Percentiles rank a stretch among this genome's conserved stretches.
These are phyloP conservation scores for Plantago coronopus DNA, from an alignment of 305 asterid genomes.

Conservation along the genomic window DNA sequence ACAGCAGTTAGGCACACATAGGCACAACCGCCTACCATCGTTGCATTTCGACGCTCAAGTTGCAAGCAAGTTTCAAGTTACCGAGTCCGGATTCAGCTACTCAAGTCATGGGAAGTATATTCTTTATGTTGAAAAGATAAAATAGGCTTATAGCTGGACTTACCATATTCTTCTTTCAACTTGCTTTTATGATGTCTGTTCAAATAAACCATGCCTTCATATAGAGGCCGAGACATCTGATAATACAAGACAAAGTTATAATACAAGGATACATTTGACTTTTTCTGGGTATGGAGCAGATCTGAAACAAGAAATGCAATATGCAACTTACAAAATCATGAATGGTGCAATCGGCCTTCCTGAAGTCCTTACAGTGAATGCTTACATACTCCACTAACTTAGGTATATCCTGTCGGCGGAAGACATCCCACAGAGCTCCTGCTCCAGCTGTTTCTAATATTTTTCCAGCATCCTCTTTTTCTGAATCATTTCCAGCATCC, in stretches of 20 bases:
- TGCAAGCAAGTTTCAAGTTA: not conserved
- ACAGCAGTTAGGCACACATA: too few species aligned
- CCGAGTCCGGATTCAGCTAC: not conserved
- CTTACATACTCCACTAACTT: conserved; percentile 60
- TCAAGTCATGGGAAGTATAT: not conserved
- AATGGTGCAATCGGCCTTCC: conserved; percentile 30
- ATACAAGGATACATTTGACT: conserved; percentile 20
- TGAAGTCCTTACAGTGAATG: conserved; percentile 49
- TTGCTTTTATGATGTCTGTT: conserved; percentile 60
- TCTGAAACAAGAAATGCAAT: conserved; percentile 27
- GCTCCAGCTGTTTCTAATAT: conserved; percentile 34
- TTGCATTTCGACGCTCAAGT: not conserved
- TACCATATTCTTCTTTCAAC: conserved; percentile 87
- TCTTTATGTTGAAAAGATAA: not conserved
- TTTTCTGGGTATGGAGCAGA: conserved; percentile 12
- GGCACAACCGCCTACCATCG: not conserved
- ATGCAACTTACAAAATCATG: conserved; percentile 44
- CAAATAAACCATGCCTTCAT: conserved; percentile 64
- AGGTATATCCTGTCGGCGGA: conserved; percentile 77
- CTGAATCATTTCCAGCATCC: conserved; percentile 33
- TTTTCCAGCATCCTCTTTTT: conserved; percentile 30
- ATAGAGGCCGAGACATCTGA: conserved; percentile 71
- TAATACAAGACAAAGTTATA: conserved; percentile 25
- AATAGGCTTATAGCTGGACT: conserved; percentile 28
- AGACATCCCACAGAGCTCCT: conserved; percentile 91